These are phyloP conservation scores for Alternaria consortialis DNA, from an alignment of 2,329 filamentous ascomycete genomes.

Conservation along the genomic window DNA sequence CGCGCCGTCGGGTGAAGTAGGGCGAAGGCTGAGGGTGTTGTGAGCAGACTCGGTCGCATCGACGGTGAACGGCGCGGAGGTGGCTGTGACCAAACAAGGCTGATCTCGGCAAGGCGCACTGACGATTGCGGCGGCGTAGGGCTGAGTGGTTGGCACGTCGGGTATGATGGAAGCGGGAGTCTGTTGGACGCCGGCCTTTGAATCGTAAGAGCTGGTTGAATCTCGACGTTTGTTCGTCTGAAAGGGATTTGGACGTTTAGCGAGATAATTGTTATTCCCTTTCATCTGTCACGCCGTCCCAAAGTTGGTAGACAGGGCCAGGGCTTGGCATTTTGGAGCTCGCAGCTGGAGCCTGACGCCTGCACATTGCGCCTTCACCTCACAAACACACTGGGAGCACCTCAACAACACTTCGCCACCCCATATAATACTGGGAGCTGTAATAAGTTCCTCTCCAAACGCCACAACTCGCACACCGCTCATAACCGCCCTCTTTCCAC, in stretches of 20 bases:
- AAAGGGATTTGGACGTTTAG: not conserved
- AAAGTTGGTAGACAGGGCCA: conserved; percentile 8
- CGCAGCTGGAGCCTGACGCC: conserved; percentile 25
- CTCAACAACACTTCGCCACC: conserved; percentile 14
- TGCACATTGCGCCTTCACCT: conserved; percentile 15
- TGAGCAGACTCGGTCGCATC: conserved; percentile 23
- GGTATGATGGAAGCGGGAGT: conserved; percentile 6
- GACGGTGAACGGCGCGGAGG: conserved; percentile 33
- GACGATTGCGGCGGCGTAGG: conserved; percentile 32
- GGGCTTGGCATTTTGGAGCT: conserved; percentile 23
- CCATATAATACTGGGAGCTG: conserved; percentile 12
- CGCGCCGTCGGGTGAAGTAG: conserved; percentile 28
- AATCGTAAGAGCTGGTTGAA: not conserved
- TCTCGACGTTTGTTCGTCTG: not conserved
- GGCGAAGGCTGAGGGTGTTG: conserved; percentile 16
- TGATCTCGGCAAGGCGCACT: conserved; percentile 28
- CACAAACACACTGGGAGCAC: not conserved
- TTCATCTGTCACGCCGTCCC: not conserved
- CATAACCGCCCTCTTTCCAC: conserved; percentile 1
- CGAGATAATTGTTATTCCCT: not conserved
- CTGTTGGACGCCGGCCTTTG: not conserved
- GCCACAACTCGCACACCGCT: not conserved
- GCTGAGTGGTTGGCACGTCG: conserved; percentile 19
- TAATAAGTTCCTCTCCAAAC: not conserved
- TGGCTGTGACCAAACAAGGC: conserved; percentile 29